Percentiles rank a stretch among this genome's conserved stretches.
These are phyloP conservation scores for Darksidea phi DNA, from an alignment of 495 filamentous ascomycete genomes.

Conservation along the genomic window DNA sequence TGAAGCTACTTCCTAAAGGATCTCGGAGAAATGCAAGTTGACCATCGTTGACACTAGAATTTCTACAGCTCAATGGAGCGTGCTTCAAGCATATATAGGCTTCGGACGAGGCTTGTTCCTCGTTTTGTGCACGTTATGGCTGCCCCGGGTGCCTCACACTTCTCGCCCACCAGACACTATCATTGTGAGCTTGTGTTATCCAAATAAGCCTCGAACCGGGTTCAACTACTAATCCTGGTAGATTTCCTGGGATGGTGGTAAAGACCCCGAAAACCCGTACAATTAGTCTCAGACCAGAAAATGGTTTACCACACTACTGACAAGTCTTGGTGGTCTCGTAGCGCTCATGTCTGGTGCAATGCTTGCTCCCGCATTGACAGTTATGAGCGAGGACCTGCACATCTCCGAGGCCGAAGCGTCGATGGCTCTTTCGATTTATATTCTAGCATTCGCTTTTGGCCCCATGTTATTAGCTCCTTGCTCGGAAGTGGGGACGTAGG, in stretches of 20 bases:
- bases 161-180: too few relatives aligned
- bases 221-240: neutral
- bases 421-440: conserved; percentile 26
- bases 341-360: conserved; percentile 36
- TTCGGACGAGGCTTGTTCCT: too few relatives aligned
- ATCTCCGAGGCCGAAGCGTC: conserved; percentile 28
- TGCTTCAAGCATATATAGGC: too few relatives aligned
- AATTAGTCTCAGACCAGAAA: conserved; percentile 25
- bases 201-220: neutral
- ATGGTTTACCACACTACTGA: conserved; percentile 32
- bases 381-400: conserved; percentile 31
- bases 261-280: conserved; percentile 27
- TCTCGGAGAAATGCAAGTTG: neutral
- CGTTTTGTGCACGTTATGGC: too few relatives aligned
- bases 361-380: conserved; percentile 34
- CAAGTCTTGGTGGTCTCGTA: conserved; percentile 29
- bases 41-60: neutral
- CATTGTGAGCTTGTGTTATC: neutral
- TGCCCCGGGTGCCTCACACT: too few relatives aligned
- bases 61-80: neutral
- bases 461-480: conserved; percentile 18
- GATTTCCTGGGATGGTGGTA: conserved; percentile 24
- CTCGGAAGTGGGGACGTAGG: conserved; percentile 20
- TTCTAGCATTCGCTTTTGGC: conserved; percentile 27
- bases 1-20: neutral